These are phyloP conservation scores for Tricholoma sp. DNA, from an alignment of 768 basidiomycete genomes.

Conservation along the genomic window DNA sequence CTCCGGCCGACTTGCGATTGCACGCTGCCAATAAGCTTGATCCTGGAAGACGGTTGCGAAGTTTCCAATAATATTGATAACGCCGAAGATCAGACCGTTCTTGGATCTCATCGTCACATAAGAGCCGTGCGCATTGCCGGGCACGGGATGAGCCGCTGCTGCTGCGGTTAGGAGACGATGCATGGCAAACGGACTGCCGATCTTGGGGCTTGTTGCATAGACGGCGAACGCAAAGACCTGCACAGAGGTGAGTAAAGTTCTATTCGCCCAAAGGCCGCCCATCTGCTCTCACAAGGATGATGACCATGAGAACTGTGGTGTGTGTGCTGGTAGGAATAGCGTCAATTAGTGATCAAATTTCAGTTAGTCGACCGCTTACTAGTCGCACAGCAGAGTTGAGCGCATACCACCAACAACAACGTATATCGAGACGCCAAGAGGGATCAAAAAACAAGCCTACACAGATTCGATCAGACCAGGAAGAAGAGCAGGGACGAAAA, in stretches of 20 bases:
- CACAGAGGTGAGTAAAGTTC: neutral
- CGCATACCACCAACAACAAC: slow-evolving; percentile 86
- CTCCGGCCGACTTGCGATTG: slow-evolving; percentile 80
- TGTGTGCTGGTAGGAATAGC: slow-evolving; percentile 54
- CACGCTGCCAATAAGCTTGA: slow-evolving; percentile 89
- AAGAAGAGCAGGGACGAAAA: neutral
- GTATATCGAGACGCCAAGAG: slow-evolving; percentile 83
- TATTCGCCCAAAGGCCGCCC: too few relatives aligned
- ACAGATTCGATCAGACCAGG: neutral
- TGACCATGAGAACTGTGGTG: slow-evolving; percentile 79
- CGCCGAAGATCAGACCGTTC: slow-evolving; percentile 75
- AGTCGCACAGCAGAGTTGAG: slow-evolving; percentile 80
- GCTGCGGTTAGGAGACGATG: slow-evolving; percentile 69
- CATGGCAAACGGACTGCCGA: slow-evolving; percentile 77
- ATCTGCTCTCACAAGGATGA: slow-evolving; percentile 52
- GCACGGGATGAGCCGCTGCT: slow-evolving; percentile 51
- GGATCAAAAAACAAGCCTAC: slow-evolving; percentile 85
- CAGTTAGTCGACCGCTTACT: slow-evolving; percentile 40
- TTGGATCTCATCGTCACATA: slow-evolving; percentile 81
- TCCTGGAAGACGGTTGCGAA: slow-evolving; percentile 56
- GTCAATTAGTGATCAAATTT: neutral
- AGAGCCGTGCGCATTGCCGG: slow-evolving; percentile 79
- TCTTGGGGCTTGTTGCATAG: slow-evolving; percentile 73
- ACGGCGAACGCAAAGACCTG: slow-evolving; percentile 63
- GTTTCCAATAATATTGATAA: slow-evolving; percentile 86